phyloP scores from a whole-genome alignment of 805 yeast genomes.

The Saccharomycodes ludwigii region DNA sequence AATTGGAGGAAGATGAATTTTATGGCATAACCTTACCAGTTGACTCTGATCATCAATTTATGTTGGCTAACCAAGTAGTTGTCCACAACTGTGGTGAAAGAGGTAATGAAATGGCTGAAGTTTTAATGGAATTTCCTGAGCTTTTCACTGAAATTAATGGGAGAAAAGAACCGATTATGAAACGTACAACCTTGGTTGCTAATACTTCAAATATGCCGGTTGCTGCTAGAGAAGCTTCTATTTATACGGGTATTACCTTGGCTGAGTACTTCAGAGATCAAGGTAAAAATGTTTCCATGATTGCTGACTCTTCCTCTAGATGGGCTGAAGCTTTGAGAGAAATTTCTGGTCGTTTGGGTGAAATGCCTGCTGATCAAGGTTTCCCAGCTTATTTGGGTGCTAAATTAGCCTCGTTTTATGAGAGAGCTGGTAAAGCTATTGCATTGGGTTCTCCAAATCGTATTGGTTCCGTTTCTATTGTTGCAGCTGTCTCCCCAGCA shows the following conservation, averaged over 20 bases:
- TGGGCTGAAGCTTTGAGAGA: conserved; percentile 99
- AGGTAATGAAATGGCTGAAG: conserved; percentile 99
- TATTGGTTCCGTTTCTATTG: conserved; percentile 95
- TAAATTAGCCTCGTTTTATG: conserved; percentile 95
- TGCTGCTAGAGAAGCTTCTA: conserved; percentile 99
- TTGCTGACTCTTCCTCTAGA: conserved; percentile 99
- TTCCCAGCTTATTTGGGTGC: conserved; percentile 99
- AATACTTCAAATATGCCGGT: conserved; percentile 99
- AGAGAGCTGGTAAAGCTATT: conserved; percentile 96
- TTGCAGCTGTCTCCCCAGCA: conserved; percentile 99
- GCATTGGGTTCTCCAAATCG: conserved; percentile 96
- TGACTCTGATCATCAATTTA: conserved; percentile 30
- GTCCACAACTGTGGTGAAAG: conserved; percentile 67
- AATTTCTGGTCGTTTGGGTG: conserved; percentile 99
- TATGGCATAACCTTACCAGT: conserved; percentile 31
- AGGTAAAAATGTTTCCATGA: conserved; percentile 98
- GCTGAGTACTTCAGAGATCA: conserved; percentile 99
- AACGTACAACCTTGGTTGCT: conserved; percentile 97
- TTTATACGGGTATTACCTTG: conserved; percentile 95
- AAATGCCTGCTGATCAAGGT: conserved; percentile 99
- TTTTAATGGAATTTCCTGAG: conserved; percentile 98
- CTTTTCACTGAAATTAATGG: conserved; percentile 83
- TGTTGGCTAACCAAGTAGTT: conserved; percentile 27
- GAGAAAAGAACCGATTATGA: conserved; percentile 96
- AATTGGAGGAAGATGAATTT: conserved; percentile 24